A percentile compares a stretch with the other conserved stretches of the same genome.
Conservation (phyloP, 139 green algal genomes). For the Raphidocelis subcapitata region DNA sequence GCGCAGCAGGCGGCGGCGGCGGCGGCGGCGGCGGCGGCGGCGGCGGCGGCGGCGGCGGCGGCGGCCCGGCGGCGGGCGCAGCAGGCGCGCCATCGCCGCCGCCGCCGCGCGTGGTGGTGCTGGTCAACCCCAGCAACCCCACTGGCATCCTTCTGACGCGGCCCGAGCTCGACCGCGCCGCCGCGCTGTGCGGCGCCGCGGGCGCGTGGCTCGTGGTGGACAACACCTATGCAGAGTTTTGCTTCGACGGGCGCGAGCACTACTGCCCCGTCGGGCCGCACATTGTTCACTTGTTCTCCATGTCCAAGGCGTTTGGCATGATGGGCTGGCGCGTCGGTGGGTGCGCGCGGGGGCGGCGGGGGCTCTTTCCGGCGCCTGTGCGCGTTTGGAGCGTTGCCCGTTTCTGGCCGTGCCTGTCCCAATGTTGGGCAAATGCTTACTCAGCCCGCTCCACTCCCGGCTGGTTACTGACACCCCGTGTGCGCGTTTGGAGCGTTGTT, state of each 20-base stretch:
- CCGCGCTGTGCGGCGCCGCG: constrained; percentile 42
- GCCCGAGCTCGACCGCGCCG: constrained; percentile 54
- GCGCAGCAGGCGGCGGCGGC: too few relatives aligned
- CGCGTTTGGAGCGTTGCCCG: neutral
- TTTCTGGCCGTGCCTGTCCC: too few relatives aligned
- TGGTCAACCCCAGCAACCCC: constrained; percentile 78
- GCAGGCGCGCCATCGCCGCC: too few relatives aligned
- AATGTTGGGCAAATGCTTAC: too few relatives aligned
- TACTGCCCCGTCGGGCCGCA: constrained; percentile 54
- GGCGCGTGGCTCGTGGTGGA: constrained; percentile 82
- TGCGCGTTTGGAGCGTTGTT: too few relatives aligned
- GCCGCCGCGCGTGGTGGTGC: neutral
- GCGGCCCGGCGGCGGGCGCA: too few relatives aligned
- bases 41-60: too few relatives aligned
- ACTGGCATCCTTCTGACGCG: constrained; percentile 61
- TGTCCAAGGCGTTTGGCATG: constrained; percentile 82
- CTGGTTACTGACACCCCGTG: too few relatives aligned
- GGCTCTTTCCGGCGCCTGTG: neutral
- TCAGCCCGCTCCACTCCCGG: too few relatives aligned
- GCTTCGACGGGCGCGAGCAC: constrained; percentile 65
- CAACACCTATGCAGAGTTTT: constrained; percentile 82
- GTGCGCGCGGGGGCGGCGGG: constrained; percentile 35
- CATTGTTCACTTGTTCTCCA: constrained; percentile 84
- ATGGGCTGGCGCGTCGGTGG: constrained; percentile 77
- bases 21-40: neutral